These are phyloP conservation scores for Arthrocladium fulminans DNA, from an alignment of 2,329 filamentous ascomycete genomes.

Conservation along the genomic window DNA sequence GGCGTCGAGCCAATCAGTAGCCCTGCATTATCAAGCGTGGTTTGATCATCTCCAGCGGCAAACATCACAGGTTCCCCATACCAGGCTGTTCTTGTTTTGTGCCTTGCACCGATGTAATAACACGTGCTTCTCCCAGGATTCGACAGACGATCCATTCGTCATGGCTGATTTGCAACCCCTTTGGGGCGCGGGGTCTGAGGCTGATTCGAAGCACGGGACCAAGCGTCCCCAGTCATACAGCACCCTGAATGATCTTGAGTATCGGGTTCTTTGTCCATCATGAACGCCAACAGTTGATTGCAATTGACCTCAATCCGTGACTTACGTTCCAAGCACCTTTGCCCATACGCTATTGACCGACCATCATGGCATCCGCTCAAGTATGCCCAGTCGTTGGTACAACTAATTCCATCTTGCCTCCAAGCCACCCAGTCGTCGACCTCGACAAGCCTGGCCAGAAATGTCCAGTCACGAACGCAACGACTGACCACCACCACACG, in stretches of 20 bases:
- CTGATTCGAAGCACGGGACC: neutral
- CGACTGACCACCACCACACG: conserved; percentile 22
- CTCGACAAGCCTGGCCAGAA: conserved; percentile 18
- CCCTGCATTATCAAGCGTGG: neutral
- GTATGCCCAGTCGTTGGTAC: conserved; percentile 23
- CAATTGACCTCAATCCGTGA: neutral
- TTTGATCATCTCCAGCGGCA: neutral
- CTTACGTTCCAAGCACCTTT: neutral
- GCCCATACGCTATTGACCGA: neutral
- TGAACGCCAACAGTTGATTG: neutral
- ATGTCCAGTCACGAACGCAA: conserved; percentile 21
- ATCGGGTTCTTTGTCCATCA: neutral
- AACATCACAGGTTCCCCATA: neutral
- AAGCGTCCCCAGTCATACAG: neutral
- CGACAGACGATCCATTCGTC: neutral
- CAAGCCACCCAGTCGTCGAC: conserved; percentile 20
- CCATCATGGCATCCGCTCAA: conserved; percentile 13
- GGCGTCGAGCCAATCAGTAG: neutral
- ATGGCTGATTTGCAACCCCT: neutral
- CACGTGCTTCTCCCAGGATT: neutral
- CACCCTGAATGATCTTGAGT: neutral
- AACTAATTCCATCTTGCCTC: conserved; percentile 22
- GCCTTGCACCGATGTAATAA: neutral
- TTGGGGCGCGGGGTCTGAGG: neutral
- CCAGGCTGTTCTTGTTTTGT: neutral